Base-by-base conservation (phyloP, 2,329 filamentous ascomycete species). In the Dactylellina parvicollis region DNA sequence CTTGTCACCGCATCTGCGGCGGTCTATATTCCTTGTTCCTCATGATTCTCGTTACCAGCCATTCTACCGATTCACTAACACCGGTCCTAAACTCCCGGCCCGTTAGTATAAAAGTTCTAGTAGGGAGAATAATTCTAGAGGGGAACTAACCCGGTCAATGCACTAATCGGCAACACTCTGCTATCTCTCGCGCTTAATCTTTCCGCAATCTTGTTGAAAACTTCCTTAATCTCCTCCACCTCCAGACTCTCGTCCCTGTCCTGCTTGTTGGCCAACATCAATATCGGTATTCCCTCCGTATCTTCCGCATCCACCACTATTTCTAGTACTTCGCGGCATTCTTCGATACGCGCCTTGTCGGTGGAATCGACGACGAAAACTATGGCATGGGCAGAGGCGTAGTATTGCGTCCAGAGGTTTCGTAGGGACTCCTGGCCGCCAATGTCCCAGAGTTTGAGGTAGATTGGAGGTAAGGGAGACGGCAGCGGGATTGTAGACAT, bases 391-490 rank as follows among this genome's bases (percentile, higher is more conserved):
- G 92, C 96, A 80, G 88, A 91, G 55, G 88, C 85, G 84, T 97
- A 99, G 83, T 99, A 99, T 81, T 89, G 92, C 81, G 96, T 92
- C 95, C 95, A 99, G 30, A 98, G 87, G 75, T 90, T 90, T 75
- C 95, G 89, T 79, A 99, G 86, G 26, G 87, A 90, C 79, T 95
- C 88, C 82, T 99, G 95, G 4, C 95, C 95, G 76, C 95, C 95
- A 0, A 99, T 92, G 80, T 99, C 95, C 95, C 95, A 98, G 78
- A 99, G 90, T 84, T 97, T 96, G 79, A 99, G 85, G 84, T 98
- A 97, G 88, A 97, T 94, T 81, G 96, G 92, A 14, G 92, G 90
- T 12, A 75, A 73, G 0, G 70, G 70, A 9, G 49, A 38, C 7
- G 66, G 62, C 22, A 98, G 86, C 20, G 90, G 88, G 80, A 99